phyloP scores from a whole-genome alignment of 345 rosid species.

The Moringa oleifera region DNA sequence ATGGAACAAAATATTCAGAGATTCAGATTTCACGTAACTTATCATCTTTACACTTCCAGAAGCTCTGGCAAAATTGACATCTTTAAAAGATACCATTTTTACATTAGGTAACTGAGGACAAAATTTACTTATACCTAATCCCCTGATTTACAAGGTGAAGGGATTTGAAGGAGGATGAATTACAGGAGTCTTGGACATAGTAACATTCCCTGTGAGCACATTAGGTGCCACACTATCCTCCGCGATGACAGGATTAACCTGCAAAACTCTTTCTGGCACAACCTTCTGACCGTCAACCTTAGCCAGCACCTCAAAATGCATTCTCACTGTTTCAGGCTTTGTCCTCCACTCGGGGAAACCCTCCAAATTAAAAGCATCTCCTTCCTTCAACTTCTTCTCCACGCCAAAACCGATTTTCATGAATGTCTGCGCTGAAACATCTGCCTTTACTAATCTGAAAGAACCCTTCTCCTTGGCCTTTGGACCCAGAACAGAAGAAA shows the following conservation, averaged over 20 bases:
- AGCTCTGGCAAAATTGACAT: background rate
- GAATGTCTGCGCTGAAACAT: slow-evolving; percentile 79
- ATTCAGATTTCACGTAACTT: too few species aligned
- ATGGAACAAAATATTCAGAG: too few species aligned
- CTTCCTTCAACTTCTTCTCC: slow-evolving; percentile 71
- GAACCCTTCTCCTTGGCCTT: slow-evolving; percentile 64
- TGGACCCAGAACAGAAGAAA: slow-evolving; percentile 72
- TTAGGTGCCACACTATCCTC: slow-evolving; percentile 62
- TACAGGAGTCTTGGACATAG: slow-evolving; percentile 50
- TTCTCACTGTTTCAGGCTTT: slow-evolving; percentile 56
- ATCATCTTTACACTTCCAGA: background rate
- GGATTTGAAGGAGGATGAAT: slow-evolving; percentile 56
- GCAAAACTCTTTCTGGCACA: slow-evolving; percentile 64
- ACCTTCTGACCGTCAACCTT: slow-evolving; percentile 78
- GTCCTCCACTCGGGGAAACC: slow-evolving; percentile 75
- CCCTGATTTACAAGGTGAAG: slow-evolving; percentile 52
- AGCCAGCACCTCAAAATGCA: slow-evolving; percentile 91
- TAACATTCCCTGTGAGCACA: slow-evolving; percentile 45
- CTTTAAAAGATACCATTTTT: too few species aligned
- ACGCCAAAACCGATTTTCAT: slow-evolving; percentile 82
- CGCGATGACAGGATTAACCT: slow-evolving; percentile 46
- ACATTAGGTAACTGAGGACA: too few species aligned
- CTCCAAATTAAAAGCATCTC: slow-evolving; percentile 28
- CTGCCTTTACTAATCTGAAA: slow-evolving; percentile 69
- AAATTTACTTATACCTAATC: too few species aligned